These are phyloP conservation scores for Salvia splendens DNA, from an alignment of 257 asterid genomes.

Conservation along the genomic window DNA sequence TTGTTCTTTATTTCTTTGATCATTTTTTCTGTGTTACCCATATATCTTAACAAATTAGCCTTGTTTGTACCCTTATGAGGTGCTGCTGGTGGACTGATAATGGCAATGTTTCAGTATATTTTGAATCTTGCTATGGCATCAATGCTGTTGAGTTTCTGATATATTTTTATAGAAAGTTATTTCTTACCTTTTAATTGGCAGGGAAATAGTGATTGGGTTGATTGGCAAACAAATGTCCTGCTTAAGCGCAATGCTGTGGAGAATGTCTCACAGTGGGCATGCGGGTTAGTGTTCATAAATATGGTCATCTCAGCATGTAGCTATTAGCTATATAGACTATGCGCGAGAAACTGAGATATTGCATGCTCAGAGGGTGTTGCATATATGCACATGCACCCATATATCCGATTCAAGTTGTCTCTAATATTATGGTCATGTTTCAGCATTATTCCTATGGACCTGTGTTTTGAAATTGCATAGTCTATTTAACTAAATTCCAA, in stretches of 20 bases:
- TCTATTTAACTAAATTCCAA: constrained; percentile 23
- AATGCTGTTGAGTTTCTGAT: constrained; percentile 13
- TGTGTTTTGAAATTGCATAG: neutral
- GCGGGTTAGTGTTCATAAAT: constrained; percentile 63
- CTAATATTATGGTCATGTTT: constrained; percentile 15
- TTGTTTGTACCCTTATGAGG: constrained; percentile 13
- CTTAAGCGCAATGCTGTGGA: constrained; percentile 72
- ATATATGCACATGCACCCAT: constrained; percentile 5
- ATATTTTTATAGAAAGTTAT: constrained; percentile 10
- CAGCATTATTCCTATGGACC: constrained; percentile 22
- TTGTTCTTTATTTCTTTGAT: no score
- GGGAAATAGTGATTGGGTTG: constrained; percentile 79
- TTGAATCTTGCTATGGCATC: constrained; percentile 2
- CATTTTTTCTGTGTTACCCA: neutral
- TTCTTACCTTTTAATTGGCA: constrained; percentile 41
- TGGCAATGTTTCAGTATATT: neutral
- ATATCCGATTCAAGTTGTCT: neutral
- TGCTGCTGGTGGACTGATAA: neutral
- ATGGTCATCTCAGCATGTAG: neutral
- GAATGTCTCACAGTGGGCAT: constrained; percentile 85
- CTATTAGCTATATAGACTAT: neutral
- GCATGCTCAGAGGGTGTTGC: constrained; percentile 6
- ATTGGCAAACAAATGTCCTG: constrained; percentile 72
- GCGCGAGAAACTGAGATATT: neutral
- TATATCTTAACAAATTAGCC: neutral